phyloP scores from a whole-genome alignment of 2,329 filamentous ascomycete genomes.

The Exophiala oligosperma region DNA sequence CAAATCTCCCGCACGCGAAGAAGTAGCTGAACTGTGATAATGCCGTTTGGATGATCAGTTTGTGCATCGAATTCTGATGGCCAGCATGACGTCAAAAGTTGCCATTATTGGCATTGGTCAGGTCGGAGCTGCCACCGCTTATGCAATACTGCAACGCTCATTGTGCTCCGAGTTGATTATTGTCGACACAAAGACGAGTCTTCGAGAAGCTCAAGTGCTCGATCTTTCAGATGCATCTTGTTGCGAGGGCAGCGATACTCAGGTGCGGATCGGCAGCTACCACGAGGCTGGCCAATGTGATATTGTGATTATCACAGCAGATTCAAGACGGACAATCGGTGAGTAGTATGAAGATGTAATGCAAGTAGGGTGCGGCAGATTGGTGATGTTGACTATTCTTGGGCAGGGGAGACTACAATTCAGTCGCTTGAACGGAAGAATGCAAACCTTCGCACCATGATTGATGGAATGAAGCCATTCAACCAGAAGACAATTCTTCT shows the following conservation, averaged over 20 bases:
- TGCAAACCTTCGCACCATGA: constrained; percentile 47
- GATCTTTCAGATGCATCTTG: neutral
- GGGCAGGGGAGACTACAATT: constrained; percentile 44
- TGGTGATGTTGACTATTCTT: too few species aligned
- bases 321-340: neutral
- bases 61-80: too few species aligned
- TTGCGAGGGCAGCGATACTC: neutral
- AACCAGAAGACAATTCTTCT: constrained; percentile 41
- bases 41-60: too few species aligned
- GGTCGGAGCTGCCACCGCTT: neutral
- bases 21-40: too few species aligned
- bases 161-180: neutral
- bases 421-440: constrained; percentile 50
- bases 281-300: neutral
- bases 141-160: neutral
- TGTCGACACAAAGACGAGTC: neutral
- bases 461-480: constrained; percentile 51
- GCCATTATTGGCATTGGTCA: neutral
- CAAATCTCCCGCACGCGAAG: too few species aligned
- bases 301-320: neutral
- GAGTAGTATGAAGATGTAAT: neutral
- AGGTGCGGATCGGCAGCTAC: neutral
- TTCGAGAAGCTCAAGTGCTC: neutral
- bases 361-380: too few species aligned
- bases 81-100: neutral